These are phyloP conservation scores for Bigelowiella natans DNA, from an alignment of 78 protist genomes.

Conservation along the genomic window DNA sequence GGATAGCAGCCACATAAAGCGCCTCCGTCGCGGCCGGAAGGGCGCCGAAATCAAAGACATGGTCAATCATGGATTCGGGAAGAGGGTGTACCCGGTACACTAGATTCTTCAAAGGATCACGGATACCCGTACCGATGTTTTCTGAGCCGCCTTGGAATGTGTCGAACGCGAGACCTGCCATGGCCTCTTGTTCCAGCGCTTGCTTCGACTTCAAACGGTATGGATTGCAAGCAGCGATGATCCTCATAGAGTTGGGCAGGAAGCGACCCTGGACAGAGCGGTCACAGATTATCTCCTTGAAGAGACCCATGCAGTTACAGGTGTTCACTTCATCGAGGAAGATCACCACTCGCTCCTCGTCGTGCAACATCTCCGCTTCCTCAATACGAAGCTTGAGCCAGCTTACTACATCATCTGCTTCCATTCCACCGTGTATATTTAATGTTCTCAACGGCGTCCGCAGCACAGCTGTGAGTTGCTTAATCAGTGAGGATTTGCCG, in stretches of 20 bases:
- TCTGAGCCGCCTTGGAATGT: not conserved
- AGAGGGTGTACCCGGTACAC: constrained; percentile 33
- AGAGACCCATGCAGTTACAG: constrained; percentile 20
- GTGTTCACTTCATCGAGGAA: constrained; percentile 67
- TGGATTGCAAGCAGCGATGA: constrained; percentile 61
- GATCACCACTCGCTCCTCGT: not conserved
- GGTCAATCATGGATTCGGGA: constrained; percentile 22
- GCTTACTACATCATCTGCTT: constrained; percentile 12
- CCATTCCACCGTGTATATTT: constrained; percentile 43
- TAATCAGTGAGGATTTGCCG: constrained; percentile 46
- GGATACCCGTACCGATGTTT: not conserved
- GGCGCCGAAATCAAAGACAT: constrained; percentile 48
- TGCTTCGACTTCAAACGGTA: constrained; percentile 16
- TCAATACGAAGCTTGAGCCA: not conserved
- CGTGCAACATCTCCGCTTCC: not conserved
- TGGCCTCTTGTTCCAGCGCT: not conserved
- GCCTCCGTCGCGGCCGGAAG: constrained; percentile 12
- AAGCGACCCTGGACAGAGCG: constrained; percentile 5
- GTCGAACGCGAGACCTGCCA: not conserved
- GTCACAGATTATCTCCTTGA: constrained; percentile 35
- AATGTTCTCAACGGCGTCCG: not conserved
- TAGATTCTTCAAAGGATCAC: constrained; percentile 11
- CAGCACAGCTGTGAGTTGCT: not conserved
- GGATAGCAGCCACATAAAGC: constrained; percentile 18
- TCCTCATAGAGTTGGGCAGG: not conserved